These are phyloP conservation scores for Stygiomarasmius scandens DNA, from an alignment of 1,284 basidiomycete species.

Conservation along the genomic window DNA sequence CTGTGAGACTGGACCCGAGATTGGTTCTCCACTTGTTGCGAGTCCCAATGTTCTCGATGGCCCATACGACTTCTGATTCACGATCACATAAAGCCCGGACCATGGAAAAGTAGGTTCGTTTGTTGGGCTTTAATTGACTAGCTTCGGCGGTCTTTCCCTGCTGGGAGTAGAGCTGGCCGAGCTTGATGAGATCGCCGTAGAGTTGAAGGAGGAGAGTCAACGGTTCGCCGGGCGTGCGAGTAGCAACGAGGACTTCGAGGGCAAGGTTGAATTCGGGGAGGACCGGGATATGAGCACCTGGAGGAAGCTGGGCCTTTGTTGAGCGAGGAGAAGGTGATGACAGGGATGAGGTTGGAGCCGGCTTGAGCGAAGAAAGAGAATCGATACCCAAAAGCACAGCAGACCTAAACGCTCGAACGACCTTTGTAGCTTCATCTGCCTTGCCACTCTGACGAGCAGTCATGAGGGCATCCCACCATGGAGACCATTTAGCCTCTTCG, in stretches of 20 bases:
- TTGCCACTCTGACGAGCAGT: slow-evolving; percentile 8
- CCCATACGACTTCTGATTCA: slow-evolving; percentile 70
- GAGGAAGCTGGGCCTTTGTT: not conserved
- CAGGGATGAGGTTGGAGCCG: slow-evolving; percentile 9
- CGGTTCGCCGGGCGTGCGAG: slow-evolving; percentile 56
- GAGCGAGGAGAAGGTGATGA: slow-evolving; percentile 14
- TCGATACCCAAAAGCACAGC: not conserved
- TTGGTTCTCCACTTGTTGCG: slow-evolving; percentile 41
- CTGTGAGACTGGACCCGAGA: slow-evolving; percentile 15
- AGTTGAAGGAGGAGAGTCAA: slow-evolving; percentile 65
- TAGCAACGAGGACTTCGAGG: slow-evolving; percentile 54
- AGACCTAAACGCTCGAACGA: slow-evolving; percentile 18
- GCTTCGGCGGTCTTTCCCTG: slow-evolving; percentile 50
- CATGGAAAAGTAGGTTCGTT: slow-evolving; percentile 69
- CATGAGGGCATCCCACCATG: not conserved
- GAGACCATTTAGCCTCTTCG: not conserved
- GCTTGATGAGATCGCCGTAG: slow-evolving; percentile 79
- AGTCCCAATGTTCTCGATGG: slow-evolving; percentile 38
- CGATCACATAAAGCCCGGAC: slow-evolving; percentile 73
- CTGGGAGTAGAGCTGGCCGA: slow-evolving; percentile 68
- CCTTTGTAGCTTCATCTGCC: slow-evolving; percentile 15
- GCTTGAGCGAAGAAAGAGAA: too few relatives aligned
- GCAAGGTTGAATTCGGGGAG: slow-evolving; percentile 69
- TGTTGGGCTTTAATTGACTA: slow-evolving; percentile 58
- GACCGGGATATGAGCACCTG: not conserved